phyloP scores from a whole-genome alignment of 1,139 yeast genomes.

The Blastobotrys ciferrii region DNA sequence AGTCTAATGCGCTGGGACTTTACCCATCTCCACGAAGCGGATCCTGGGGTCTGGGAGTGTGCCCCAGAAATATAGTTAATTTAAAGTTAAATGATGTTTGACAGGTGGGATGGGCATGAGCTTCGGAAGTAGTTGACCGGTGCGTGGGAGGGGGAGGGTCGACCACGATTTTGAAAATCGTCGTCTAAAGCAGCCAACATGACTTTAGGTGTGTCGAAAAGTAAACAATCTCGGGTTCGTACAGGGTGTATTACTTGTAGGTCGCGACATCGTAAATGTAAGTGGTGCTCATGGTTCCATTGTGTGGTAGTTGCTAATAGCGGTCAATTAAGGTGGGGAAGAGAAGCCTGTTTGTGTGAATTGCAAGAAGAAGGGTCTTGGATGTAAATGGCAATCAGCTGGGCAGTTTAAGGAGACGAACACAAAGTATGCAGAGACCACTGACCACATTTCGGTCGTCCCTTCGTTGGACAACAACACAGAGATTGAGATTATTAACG shows the following conservation, averaged over 20 bases:
- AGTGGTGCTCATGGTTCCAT: conserved; percentile 5
- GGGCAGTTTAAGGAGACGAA: not conserved
- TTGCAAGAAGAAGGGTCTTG: conserved; percentile 11
- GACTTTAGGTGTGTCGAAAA: no score
- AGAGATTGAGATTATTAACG: conserved; percentile 18
- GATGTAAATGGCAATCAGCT: conserved; percentile 1
- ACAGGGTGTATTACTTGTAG: conserved; percentile 20
- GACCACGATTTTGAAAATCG: no score
- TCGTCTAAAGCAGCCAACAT: no score
- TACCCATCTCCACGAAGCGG: no score
- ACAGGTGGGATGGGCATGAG: no score
- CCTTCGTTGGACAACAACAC: not conserved
- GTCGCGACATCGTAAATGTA: conserved; percentile 13
- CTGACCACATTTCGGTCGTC: not conserved
- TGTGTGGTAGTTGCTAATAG: not conserved
- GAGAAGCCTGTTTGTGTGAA: conserved; percentile 8
- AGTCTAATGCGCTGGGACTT: no score
- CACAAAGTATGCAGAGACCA: not conserved
- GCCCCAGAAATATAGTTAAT: no score
- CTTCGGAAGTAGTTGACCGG: no score
- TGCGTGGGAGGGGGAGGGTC: no score
- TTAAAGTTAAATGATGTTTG: no score
- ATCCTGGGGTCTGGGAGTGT: no score
- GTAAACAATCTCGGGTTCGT: conserved; percentile 15
- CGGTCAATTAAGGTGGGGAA: not conserved